phyloP scores from a whole-genome alignment of 2,329 filamentous ascomycete genomes.

The Aspergillus ibericus region DNA sequence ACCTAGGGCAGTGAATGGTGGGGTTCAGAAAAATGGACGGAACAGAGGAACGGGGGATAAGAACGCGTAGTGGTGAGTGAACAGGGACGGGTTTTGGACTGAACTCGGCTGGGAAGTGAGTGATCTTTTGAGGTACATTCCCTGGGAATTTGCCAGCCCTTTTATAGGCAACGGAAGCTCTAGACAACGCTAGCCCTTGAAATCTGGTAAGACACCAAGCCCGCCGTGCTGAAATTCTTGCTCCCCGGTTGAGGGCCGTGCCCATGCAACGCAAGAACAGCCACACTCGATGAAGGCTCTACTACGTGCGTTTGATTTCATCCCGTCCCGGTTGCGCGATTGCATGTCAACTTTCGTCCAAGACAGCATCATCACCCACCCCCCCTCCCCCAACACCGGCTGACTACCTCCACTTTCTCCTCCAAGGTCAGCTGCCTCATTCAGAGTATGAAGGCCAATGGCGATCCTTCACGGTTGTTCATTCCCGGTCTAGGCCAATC shows the following conservation, averaged over 20 bases:
- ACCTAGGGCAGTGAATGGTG: background rate
- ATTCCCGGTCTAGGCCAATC: background rate
- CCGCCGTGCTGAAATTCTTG: background rate
- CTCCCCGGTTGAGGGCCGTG: background rate
- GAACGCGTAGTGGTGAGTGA: background rate
- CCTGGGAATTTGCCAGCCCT: background rate
- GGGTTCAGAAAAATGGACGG: background rate
- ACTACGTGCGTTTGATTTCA: background rate
- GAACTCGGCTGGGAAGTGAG: background rate
- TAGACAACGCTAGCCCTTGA: background rate
- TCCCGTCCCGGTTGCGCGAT: background rate
- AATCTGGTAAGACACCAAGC: background rate
- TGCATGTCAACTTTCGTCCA: background rate
- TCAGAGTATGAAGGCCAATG: background rate
- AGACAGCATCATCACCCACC: background rate
- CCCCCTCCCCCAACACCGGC: background rate
- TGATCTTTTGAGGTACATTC: background rate
- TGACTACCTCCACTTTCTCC: background rate
- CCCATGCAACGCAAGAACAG: background rate
- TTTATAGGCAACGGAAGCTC: conserved; percentile 1
- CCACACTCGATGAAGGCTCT: background rate
- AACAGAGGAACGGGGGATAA: background rate
- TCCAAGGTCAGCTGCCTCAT: background rate
- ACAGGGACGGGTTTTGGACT: background rate
- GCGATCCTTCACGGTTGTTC: background rate